These are phyloP conservation scores for Penstemon eatonii DNA, from an alignment of 257 asterid genomes.

Conservation along the genomic window DNA sequence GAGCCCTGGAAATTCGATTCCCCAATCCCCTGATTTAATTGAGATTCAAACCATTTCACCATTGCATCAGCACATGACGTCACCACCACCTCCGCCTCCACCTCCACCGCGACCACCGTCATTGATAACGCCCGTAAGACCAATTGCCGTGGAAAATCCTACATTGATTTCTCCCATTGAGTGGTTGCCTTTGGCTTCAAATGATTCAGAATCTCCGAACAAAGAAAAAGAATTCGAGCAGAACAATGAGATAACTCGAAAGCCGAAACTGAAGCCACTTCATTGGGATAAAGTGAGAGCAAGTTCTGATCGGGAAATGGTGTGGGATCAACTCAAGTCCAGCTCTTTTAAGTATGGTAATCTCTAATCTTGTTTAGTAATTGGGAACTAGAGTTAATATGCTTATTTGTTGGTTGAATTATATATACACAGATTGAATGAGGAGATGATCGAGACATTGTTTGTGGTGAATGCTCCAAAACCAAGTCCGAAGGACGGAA, in stretches of 20 bases:
- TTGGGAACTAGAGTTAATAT: too few species aligned
- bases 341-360: conserved; percentile 78
- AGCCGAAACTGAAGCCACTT: conserved; percentile 87
- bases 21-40: conserved; percentile 80
- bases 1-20: conserved; percentile 62
- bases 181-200: background rate
- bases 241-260: conserved; percentile 53
- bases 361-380: conserved; percentile 1
- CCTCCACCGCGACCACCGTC: conserved; percentile 64
- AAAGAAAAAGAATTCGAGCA: conserved; percentile 27
- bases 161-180: conserved; percentile 56
- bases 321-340: conserved; percentile 94
- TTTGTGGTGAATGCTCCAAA: conserved; percentile 68
- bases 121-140: conserved; percentile 45
- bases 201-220: conserved; percentile 18
- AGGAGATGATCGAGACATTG: conserved; percentile 95
- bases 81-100: conserved; percentile 37
- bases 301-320: conserved; percentile 92
- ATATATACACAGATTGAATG: conserved; percentile 64
- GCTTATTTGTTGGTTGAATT: conserved; percentile 6
- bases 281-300: conserved; percentile 99
- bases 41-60: conserved; percentile 58
- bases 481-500: conserved; percentile 56
- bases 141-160: conserved; percentile 44
- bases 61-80: background rate